Base-by-base conservation (phyloP, 352 stramenopile species). In the Bremia lactucae region DNA sequence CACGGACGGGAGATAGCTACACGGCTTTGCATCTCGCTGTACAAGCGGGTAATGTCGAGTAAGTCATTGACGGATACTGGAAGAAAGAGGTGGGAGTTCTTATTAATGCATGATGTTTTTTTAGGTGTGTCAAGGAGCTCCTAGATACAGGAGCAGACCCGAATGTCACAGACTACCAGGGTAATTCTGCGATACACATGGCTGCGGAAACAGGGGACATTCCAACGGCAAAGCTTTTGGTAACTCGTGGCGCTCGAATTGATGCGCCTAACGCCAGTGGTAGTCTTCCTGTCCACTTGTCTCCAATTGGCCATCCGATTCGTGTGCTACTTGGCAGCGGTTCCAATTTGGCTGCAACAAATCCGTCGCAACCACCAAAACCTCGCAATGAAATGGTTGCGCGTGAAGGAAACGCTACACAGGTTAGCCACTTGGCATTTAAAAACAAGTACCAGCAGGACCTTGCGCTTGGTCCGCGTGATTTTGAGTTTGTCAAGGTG, bases 361-460 rank as follows among this genome's bases (percentile, higher is more conserved):
- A 84, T 20, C 72, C 71, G 20, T 80, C 72, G 21, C 69, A 85
- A 42, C 72, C 72, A 1, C 72, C 74, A 11, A 73, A 72, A 31
- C 63, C 62, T 33, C 68, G 58, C n/a, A 74, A 61, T 14, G 67
- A 83, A 18, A 57, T 63, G 40, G 18, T 49, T 42, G 55, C 37
- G 2, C 62, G 68, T 14, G 69, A 85, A 11, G 55, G 44, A 15
- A 84, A 86, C 21, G 68, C 74, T 14, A 87, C 69, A 15, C 67
- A 90, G 39, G 78, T 83, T 4, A 73, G 65, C n/a, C 78, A 91
- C 57, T 56, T 91, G 33, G 77, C 78, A 14, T 91, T 91, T 59
- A 91, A 91, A 61, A 92, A 92, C 72, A 92, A 89, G 55, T 92
- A 92, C 61, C 76, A 92, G 55, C 64, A 87, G 52, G 77, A 87